Base-by-base conservation (phyloP, 164 flowering plant genomes). In the Buxus sempervirens region DNA sequence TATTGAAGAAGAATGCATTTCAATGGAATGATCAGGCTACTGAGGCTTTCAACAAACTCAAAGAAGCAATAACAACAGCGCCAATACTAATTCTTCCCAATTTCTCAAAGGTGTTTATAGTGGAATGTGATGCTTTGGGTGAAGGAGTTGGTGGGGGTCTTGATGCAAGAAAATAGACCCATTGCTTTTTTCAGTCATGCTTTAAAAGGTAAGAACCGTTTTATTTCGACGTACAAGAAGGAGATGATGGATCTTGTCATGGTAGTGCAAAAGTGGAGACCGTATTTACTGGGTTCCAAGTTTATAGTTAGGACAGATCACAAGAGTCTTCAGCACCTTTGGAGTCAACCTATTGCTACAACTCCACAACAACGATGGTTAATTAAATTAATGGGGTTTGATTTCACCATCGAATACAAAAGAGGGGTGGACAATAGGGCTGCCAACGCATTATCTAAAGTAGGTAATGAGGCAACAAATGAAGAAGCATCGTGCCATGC, bases 281-380 rank as follows among this genome's bases (percentile, higher is more conserved):
- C 23, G 20, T 78, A 75, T 41, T 19, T 78, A 16, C 9, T 71
- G 32, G 78, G 76, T 0, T 58, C 26, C 5, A 27, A 23, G 8
- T 77, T 74, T 51, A 16, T 41, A 0, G 60, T 75, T 9, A 9
- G 20, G 0, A 72, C 72, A 0, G 75, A 74, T 24, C 74, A 73
- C 0, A 16, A 41, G 0, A 65, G 62, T 23, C 54, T 78, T 0
- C 64, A 66, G 18, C 22, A n/a, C 10, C 18, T 71, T 0, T 15
- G 68, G 20, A 60, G 62, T 27, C 73, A 75, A 25, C 2, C 25
- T 0, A 22, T 72, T 5, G 4, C 21, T 0, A 71, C 72, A 0
- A 60, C 32, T 10, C 26, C 4, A 4, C 60, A 62, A 4, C 67
- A 48, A 28, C 42, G 7, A 26, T 66, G 64, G 58, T n/a, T 75